These are phyloP conservation scores for Cruciata laevipes DNA, from an alignment of 257 asterid species.

Conservation along the genomic window DNA sequence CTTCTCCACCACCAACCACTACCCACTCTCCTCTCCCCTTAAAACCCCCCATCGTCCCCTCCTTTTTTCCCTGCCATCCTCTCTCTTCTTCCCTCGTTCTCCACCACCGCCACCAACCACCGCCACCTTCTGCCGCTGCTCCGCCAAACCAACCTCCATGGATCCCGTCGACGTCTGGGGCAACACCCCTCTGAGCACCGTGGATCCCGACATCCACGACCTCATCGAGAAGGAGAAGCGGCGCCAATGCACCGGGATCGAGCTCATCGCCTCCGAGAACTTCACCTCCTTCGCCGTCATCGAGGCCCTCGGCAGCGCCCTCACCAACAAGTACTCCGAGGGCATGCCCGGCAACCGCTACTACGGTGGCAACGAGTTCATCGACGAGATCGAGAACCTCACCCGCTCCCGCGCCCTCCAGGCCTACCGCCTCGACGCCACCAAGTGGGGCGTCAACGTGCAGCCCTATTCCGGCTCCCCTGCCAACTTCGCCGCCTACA, in stretches of 20 bases:
- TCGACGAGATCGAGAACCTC: conserved; percentile 38
- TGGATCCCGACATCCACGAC: conserved; percentile 43
- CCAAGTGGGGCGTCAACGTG: conserved; percentile 48
- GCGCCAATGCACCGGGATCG: conserved; percentile 45
- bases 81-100: background rate
- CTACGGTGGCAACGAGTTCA: conserved; percentile 42
- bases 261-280: conserved; percentile 44
- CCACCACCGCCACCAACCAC: background rate
- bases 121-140: background rate
- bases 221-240: conserved; percentile 42
- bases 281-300: conserved; percentile 48
- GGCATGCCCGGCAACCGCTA: conserved; percentile 46
- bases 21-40: background rate
- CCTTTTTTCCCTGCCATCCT: background rate
- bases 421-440: conserved; percentile 39
- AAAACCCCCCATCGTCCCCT: conserved; percentile 7
- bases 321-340: conserved; percentile 42
- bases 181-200: conserved; percentile 27
- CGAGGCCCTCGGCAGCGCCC: conserved; percentile 36
- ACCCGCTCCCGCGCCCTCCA: conserved; percentile 35
- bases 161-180: conserved; percentile 44
- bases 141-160: conserved; percentile 11
- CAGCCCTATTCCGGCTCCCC: conserved; percentile 43
- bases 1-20: conserved; percentile 12
- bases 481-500: conserved; percentile 40